Evolutionary conservation across 306 rosid genomes (phyloP).

Genomic region (Corylus americana): DNA sequence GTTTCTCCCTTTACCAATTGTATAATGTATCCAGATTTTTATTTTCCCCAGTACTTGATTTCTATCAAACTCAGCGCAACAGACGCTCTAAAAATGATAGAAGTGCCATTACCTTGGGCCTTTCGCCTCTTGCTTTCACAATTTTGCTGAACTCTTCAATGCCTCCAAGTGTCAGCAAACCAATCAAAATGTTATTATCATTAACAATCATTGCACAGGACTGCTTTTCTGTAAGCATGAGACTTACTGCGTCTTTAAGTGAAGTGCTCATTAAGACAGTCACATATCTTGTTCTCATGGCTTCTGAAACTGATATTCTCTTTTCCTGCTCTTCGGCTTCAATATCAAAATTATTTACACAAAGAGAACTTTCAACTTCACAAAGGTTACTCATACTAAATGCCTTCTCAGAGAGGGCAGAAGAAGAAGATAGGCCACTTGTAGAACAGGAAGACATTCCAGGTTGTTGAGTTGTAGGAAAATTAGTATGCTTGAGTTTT

Average conservation of each 20-base stretch:
- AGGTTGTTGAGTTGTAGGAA: conserved; percentile 34
- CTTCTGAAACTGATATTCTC: conserved; percentile 71
- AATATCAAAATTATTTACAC: conserved; percentile 48
- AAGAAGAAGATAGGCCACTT: conserved; percentile 40
- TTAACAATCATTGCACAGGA: conserved; percentile 86
- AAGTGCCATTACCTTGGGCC: conserved; percentile 51
- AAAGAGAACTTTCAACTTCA: conserved; percentile 77
- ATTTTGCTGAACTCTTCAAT: conserved; percentile 64
- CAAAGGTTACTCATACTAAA: conserved; percentile 48
- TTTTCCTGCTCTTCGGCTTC: conserved; percentile 42
- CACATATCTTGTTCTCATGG: conserved; percentile 85
- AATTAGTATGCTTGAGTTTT: conserved; percentile 33
- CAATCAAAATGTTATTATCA: conserved; percentile 57
- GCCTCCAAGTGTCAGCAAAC: conserved; percentile 72
- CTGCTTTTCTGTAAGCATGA: conserved; percentile 86
- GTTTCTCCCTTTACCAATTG: not conserved
- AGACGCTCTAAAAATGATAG: not conserved
- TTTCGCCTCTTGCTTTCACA: conserved; percentile 54
- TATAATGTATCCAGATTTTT: not conserved
- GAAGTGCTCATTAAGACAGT: conserved; percentile 58
- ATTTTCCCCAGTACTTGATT: not conserved
- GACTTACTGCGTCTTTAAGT: conserved; percentile 69
- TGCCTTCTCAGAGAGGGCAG: conserved; percentile 33
- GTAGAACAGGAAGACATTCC: conserved; percentile 36
- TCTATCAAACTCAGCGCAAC: not conserved